Percentiles rank a stretch among this genome's conserved stretches.
phyloP scores from a whole-genome alignment of 257 asterid genomes.

The Haberlea rhodopensis region DNA sequence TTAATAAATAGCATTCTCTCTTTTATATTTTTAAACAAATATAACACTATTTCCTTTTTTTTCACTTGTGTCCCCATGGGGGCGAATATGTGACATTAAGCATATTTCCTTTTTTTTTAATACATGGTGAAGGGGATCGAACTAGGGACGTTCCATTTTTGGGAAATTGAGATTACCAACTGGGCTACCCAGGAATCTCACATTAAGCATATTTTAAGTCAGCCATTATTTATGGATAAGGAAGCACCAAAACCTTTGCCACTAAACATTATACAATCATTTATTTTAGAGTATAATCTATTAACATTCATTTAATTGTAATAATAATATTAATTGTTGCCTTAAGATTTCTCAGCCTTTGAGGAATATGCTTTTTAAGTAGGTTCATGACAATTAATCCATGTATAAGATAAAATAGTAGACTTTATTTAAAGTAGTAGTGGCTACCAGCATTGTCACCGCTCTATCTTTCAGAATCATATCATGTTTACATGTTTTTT shows the following conservation, averaged over 20 bases:
- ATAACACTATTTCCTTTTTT: background rate
- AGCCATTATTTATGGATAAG: background rate
- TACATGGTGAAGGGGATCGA: background rate
- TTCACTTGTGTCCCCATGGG: conserved; percentile 8
- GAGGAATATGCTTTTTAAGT: no score
- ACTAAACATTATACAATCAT: background rate
- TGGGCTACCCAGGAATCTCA: no score
- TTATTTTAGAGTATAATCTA: background rate
- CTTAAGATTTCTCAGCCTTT: no score
- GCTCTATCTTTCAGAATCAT: no score
- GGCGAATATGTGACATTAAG: conserved; percentile 3
- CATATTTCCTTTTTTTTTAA: background rate
- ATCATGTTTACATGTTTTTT: no score
- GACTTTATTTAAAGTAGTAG: no score
- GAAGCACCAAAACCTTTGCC: background rate
- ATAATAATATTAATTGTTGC: no score
- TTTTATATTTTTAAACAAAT: no score
- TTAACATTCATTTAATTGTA: background rate
- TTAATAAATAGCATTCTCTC: no score
- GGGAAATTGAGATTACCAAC: background rate
- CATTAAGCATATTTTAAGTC: background rate
- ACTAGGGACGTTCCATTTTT: background rate
- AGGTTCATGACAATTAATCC: no score
- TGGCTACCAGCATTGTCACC: no score
- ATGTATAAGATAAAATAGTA: no score